Base-by-base conservation (phyloP, 2,329 filamentous ascomycete species). In the Exophiala sideris region DNA sequence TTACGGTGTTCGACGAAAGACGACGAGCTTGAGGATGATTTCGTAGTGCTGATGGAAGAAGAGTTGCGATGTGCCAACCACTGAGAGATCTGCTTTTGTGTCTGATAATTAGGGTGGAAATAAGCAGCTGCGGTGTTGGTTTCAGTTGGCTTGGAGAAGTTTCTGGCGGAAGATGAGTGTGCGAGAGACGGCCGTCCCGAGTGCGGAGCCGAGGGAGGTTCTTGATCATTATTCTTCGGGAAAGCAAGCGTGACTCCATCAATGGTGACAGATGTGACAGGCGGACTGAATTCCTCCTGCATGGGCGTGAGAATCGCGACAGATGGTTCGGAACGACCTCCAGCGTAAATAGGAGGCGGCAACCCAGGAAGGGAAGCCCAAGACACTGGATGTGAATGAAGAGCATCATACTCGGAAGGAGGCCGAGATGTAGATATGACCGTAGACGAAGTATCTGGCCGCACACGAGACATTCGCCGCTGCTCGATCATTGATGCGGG, bases 281-380 rank as follows among this genome's bases (percentile, higher is more conserved):
- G 58, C 33, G 62, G 62, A 16, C 56, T 62, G 52, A 61, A 59
- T 38, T 64, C 62, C 44, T 64, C 62, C 40, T 58, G 48, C 62
- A 64, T 64, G 2, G 62, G 60, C n/a, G 48, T 60, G 14, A 64
- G 52, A 7, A 64, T 49, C 3, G 54, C 54, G 44, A 61, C 59
- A 0, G 60, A 59, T 12, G 48, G 45, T 36, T 61, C 54, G 36
- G 40, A 61, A 53, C 60, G 63, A 52, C 45, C 68, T 57, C 59
- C 63, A 58, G 57, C 51, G 61, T 56, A 68, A 61, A 64, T 69
- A 57, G 45, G 53, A 16, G 60, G 55, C 35, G 60, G 59, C n/a
- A 59, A 21, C 2, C 61, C 62, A 2, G 62, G 63, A 14, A 63
- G 48, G 18, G 62, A 61, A n/a, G 48, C 54, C 62, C 61, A 64